Conservation (phyloP, 78 protist genomes). For the Dictyostelium discoideum region dicty_2.7 NC_007090.3:113501-114000, state of each 20-base stretch:
- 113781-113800: background rate
- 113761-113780: background rate
- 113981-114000: background rate
- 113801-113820: background rate
- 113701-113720: background rate
- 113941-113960: background rate
- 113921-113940: background rate
- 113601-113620: background rate
- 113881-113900: background rate
- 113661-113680: background rate
- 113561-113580: constrained; percentile 9
- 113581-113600: background rate
- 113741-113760: background rate
- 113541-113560: constrained; percentile 40
- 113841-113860: background rate
- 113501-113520: background rate
- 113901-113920: constrained; percentile 5
- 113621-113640: constrained; percentile 40
- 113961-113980: background rate
- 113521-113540: constrained; percentile 17
- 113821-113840: constrained; percentile 6
- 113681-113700: constrained; percentile 8
- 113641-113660: background rate
- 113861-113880: background rate
- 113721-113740: background rate